phyloP scores from a whole-genome alignment of 1,139 yeast genomes.

The Diutina neorugosa region DNA sequence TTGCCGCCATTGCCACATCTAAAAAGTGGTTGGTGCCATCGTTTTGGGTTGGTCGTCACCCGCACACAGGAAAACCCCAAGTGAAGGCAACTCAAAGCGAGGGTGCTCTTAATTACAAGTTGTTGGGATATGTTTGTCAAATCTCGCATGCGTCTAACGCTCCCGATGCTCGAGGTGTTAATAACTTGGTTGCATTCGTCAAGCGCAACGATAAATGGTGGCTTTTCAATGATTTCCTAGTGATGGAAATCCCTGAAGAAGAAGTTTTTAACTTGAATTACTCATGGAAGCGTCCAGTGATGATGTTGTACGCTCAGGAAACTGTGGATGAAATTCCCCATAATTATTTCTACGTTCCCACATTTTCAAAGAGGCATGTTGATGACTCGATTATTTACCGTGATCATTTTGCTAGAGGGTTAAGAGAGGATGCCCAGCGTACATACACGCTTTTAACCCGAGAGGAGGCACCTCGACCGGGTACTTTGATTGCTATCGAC shows the following conservation, averaged over 20 bases:
- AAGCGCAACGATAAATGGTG: conserved; percentile 50
- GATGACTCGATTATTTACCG: conserved; percentile 49
- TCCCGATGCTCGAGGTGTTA: conserved; percentile 16
- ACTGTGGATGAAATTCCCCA: conserved; percentile 13
- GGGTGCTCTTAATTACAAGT: conserved; percentile 32
- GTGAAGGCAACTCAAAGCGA: conserved; percentile 25
- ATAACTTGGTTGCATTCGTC: conserved; percentile 47
- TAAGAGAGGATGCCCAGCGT: conserved; percentile 42
- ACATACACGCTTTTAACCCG: conserved; percentile 57
- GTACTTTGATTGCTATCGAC: conserved; percentile 81
- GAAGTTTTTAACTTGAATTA: conserved; percentile 56
- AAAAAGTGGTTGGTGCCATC: conserved; percentile 51
- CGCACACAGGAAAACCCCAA: conserved; percentile 12
- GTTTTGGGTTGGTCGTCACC: conserved; percentile 22
- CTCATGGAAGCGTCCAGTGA: conserved; percentile 78
- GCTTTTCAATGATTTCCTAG: conserved; percentile 85
- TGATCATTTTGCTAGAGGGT: conserved; percentile 67
- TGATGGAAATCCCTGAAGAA: conserved; percentile 63
- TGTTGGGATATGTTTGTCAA: conserved; percentile 61
- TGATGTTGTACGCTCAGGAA: conserved; percentile 49
- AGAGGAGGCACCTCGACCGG: conserved; percentile 62
- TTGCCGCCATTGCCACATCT: conserved; percentile 18
- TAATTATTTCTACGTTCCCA: conserved; percentile 13
- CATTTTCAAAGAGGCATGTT: conserved; percentile 30
- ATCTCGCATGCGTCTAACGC: conserved; percentile 40